Evolutionary conservation across 2,329 filamentous ascomycete genomes (phyloP), one percentile per base, ranked within the genome.

Genomic region (Verticillium albo-atrum): DNA sequence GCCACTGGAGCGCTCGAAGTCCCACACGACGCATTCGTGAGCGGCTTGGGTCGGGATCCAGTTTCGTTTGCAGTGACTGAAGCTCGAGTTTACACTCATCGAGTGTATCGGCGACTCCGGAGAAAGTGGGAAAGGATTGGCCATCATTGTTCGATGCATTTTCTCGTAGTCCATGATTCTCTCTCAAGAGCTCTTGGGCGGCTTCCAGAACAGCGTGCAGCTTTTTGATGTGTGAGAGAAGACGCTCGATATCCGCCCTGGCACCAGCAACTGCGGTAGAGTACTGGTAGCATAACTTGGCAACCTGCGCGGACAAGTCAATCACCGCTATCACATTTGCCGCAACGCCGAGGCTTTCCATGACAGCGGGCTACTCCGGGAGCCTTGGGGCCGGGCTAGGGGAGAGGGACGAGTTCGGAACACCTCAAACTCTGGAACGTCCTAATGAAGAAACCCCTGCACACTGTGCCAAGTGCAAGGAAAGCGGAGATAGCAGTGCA

Each of bases 291-390:
- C 72, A 77, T 9, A 71, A 61, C 54, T 66, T 66, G 15, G 62
- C 59, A 54, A 77, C 61, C 52, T 76, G 76, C 35, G 65, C 67
- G 26, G 74, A 73, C 57, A 77, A 60, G 56, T 77, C 69, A 47
- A 75, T 61, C 35, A 77, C 71, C 54, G 74, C 71, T 47, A 75
- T 70, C 37, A 75, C 66, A 65, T 70, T 76, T 61, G 73, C 70
- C 27, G 68, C 71, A 14, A 67, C 62, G 34, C 69, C 70, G 61
- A 77, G 66, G 51, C 62, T 68, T 57, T 75, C 72, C 62, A 63
- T 65, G 30, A 17, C 25, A n/a, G 25, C 12, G 20, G 35, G n/a
- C 35, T 14, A 6, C 35, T 17, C 6, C 35, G 35, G 15, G n/a
- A n/a, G n/a, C n/a, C n/a, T n/a, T n/a, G n/a, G n/a, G n/a, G n/a